Evolutionary conservation across 495 filamentous ascomycete genomes (phyloP).

Genomic region (Entonaema liquescens): DNA sequence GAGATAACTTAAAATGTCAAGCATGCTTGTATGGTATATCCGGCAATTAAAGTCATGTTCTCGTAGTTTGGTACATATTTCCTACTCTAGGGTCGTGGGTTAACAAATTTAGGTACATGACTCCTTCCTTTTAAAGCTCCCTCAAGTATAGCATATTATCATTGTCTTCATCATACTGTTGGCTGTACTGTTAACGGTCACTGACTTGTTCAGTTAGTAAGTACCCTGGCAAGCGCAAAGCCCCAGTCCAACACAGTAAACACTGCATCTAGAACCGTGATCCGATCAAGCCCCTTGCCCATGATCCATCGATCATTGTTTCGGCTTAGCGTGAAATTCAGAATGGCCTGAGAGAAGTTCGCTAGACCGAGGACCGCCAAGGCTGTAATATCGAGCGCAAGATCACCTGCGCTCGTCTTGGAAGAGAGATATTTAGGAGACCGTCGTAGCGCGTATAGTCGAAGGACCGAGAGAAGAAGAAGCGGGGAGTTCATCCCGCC

Average conservation of each 20-base stretch:
- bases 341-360: neutral
- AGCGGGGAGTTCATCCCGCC: neutral
- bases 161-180: neutral
- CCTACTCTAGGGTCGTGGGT: neutral
- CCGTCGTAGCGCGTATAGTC: neutral
- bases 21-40: neutral
- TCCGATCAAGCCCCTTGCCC: neutral
- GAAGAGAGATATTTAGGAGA: neutral
- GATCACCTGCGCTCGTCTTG: neutral
- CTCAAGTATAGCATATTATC: neutral
- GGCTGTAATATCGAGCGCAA: neutral
- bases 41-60: too few species aligned
- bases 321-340: neutral
- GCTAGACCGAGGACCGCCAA: neutral
- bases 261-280: neutral
- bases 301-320: neutral
- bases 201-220: neutral
- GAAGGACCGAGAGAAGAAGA: neutral
- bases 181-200: neutral
- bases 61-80: too few species aligned
- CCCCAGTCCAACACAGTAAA: neutral
- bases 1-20: neutral
- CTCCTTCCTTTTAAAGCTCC: neutral
- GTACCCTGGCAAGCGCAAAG: neutral
- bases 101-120: neutral